Percentiles rank a stretch among this genome's conserved stretches.
Evolutionary conservation across 768 basidiomycete genomes (phyloP).

Genomic region (Boletus barrowsii): DNA sequence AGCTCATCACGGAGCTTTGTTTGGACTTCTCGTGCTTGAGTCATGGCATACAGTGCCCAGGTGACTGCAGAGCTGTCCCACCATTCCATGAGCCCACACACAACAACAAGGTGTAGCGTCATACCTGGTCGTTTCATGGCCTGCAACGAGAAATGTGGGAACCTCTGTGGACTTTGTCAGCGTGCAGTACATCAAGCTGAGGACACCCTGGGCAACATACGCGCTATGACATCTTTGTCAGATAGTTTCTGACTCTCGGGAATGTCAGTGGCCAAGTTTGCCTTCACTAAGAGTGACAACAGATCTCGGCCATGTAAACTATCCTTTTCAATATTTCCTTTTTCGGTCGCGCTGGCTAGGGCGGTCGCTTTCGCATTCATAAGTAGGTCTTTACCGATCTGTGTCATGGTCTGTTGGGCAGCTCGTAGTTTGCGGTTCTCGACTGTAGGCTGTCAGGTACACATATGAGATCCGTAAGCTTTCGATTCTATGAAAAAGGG

Average conservation of each 20-base stretch:
- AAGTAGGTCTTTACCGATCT: slow-evolving; percentile 50
- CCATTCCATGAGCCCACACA: neutral
- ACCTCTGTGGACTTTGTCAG: slow-evolving; percentile 41
- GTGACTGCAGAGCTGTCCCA: slow-evolving; percentile 37
- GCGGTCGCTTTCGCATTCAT: slow-evolving; percentile 46
- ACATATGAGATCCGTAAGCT: neutral
- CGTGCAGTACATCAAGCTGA: neutral
- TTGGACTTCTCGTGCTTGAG: slow-evolving; percentile 47
- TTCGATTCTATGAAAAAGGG: neutral
- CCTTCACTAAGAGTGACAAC: slow-evolving; percentile 34
- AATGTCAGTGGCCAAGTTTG: slow-evolving; percentile 62
- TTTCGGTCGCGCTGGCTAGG: slow-evolving; percentile 16
- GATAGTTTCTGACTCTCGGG: slow-evolving; percentile 52
- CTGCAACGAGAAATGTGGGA: slow-evolving; percentile 58
- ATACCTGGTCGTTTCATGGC: slow-evolving; percentile 57
- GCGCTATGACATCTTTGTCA: slow-evolving; percentile 59
- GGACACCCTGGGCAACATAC: slow-evolving; percentile 31
- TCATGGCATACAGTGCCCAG: slow-evolving; percentile 61
- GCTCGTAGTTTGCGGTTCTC: slow-evolving; percentile 13
- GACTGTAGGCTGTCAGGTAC: slow-evolving; percentile 20
- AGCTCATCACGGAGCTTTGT: slow-evolving; percentile 58
- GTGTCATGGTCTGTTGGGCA: slow-evolving; percentile 42
- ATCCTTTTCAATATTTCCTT: slow-evolving; percentile 34
- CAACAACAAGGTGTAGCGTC: neutral
- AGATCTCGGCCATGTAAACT: slow-evolving; percentile 46